Evolutionary conservation across 2,329 filamentous ascomycete species (phyloP), one percentile per base, ranked within the genome.

Genomic region (Penicillium digitatum): DNA sequence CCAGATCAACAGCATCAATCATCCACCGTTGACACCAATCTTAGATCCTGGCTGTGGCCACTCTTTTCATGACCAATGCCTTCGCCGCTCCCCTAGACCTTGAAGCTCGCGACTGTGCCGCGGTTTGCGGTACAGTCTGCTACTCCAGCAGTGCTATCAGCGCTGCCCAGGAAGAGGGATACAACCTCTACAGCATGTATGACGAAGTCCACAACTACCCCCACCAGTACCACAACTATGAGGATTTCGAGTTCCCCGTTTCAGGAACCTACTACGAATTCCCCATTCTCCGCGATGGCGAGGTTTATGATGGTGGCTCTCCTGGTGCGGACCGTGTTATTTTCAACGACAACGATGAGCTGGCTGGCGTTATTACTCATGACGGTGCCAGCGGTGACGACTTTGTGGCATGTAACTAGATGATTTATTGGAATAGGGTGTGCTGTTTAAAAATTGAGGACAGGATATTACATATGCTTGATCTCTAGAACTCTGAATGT

Each of bases 321-420:
- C 87, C 87, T 1, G 86, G 87, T 35, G 74, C 87, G 18, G 86
- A 89, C 67, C 83, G 87, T 47, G 82, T 88, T 50, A 72, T 87
- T 31, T 84, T 89, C 74, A 86, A 83, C 66, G 76, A 66, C 0
- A 57, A 72, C 16, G 81, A 85, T 62, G 56, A 79, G 54, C 78
- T 82, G 42, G 86, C 84, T 14, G 86, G 85, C 35, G 75, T 81
- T 27, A 87, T 89, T 59, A 89, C 87, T 0, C 87, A 89, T 66
- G 87, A 84, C 22, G 87, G 87, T 27, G 86, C 87, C 18, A 82
- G 79, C 48, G 84, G 84, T 8, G 85, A 88, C 69, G 77, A 81
- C 72, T 89, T 89, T 72, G 84, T 89, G 53, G 80, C 77, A n/a
- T 89, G 86, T 57, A 48, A 31, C 35, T 64, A 59, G 20, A 54